Evolutionary conservation across 116 monocot genomes (phyloP), one percentile per base, ranked within the genome.

Genomic region (Trichopus zeylanicus): DNA sequence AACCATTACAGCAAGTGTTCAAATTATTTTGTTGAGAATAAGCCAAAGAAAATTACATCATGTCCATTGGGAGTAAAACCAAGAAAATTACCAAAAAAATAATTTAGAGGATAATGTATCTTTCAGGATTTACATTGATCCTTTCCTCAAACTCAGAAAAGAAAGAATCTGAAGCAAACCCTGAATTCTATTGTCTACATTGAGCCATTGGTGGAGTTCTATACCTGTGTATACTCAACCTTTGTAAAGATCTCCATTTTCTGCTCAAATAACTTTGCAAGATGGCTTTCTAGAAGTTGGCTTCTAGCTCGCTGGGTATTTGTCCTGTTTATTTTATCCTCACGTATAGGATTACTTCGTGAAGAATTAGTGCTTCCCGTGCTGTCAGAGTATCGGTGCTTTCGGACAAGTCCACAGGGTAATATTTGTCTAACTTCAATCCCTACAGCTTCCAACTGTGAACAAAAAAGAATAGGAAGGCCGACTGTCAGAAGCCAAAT

Each of bases 181-280:
- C 23, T 23, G 25, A 51, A 51, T 26, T 23, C 10, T 51, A n/a
- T 21, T 22, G 7, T 23, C 4, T 26, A 25, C 3, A 23, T 22
- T 51, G 19, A 5, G 23, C 9, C 2, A 51, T 21, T 4, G 18
- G 34, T 61, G 32, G 24, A 55, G 34, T 29, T 29, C 23, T 51
- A 55, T 56, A 86, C 94, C 75, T 94, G 82, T 66, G 90, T 90
- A 65, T 78, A 81, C 75, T 95, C 87, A 54, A 95, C 75, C 86
- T 95, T 95, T 49, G 95, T 95, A 67, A 95, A 90, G 56, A 95
- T 95, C 55, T 95, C 95, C 86, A 95, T 78, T 69, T 95, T 95
- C 64, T 95, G 95, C 83, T 95, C 95, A 58, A 95, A 95, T 63
- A 95, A 75, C 72, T 90, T 95, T 8, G 95, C 95, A 48, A 95